These are phyloP conservation scores for Nigrograna mackinnonii DNA, from an alignment of 2,329 filamentous ascomycete species.

Conservation along the genomic window DNA sequence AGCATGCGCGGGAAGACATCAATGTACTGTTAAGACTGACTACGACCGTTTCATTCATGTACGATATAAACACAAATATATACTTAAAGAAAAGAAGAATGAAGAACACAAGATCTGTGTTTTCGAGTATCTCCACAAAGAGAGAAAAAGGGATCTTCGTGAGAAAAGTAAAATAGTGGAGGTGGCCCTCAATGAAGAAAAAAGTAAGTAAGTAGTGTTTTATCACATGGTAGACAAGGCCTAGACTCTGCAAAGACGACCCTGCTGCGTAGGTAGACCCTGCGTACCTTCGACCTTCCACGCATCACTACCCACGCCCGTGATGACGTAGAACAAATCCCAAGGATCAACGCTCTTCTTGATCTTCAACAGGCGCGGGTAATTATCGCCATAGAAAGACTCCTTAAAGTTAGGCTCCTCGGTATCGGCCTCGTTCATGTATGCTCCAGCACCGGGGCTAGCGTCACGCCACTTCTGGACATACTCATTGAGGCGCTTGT, in stretches of 20 bases:
- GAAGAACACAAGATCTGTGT: no score
- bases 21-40: no score
- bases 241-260: constrained; percentile 25
- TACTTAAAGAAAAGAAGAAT: no score
- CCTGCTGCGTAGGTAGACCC: constrained; percentile 29
- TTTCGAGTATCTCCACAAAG: no score
- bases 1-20: no score
- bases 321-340: constrained; percentile 29
- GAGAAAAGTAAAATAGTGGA: no score
- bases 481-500: constrained; percentile 23
- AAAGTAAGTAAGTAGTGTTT: no score
- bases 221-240: no score
- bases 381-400: constrained; percentile 29
- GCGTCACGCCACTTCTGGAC: constrained; percentile 26
- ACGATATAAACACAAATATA: no score
- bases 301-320: constrained; percentile 25
- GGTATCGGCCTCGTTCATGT: constrained; percentile 39
- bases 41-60: no score
- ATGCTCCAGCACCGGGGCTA: constrained; percentile 29
- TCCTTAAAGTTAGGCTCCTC: constrained; percentile 29
- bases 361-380: constrained; percentile 20
- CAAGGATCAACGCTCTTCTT: constrained; percentile 29
- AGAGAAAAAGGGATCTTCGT: no score
- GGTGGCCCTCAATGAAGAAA: no score
- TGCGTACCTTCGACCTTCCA: constrained; percentile 25